These are phyloP conservation scores for Allantophomopsis lycopodina DNA, from an alignment of 2,329 filamentous ascomycete species.

Conservation along the genomic window DNA sequence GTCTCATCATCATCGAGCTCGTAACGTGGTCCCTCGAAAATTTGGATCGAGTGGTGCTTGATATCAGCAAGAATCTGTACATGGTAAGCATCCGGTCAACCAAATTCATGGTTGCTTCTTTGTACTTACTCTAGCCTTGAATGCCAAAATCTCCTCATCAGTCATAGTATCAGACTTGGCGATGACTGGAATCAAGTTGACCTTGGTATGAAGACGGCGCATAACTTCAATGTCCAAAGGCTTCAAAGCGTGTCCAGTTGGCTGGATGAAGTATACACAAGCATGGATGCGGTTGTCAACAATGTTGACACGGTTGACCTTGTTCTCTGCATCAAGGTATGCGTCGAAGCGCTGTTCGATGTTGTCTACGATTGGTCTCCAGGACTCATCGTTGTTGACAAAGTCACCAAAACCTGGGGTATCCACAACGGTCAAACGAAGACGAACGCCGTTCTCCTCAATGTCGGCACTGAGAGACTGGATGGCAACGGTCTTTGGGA, in stretches of 20 bases:
- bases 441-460: conserved; percentile 94
- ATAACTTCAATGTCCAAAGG: conserved; percentile 98
- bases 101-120: not conserved
- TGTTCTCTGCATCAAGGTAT: conserved; percentile 98
- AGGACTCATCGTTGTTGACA: conserved; percentile 99
- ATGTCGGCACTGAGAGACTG: conserved; percentile 94
- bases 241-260: conserved; percentile 96
- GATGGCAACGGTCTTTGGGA: conserved; percentile 93
- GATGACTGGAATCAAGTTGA: conserved; percentile 98
- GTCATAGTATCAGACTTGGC: conserved; percentile 97
- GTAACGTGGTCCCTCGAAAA: conserved; percentile 96
- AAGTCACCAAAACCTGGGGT: conserved; percentile 98
- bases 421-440: conserved; percentile 92
- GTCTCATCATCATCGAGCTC: conserved; percentile 99
- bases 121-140: conserved; percentile 83
- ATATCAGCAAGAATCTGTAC: conserved; percentile 91
- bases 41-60: conserved; percentile 92
- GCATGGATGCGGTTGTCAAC: conserved; percentile 98
- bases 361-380: conserved; percentile 98
- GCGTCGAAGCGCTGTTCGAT: conserved; percentile 98
- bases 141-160: conserved; percentile 85
- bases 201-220: conserved; percentile 98
- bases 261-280: conserved; percentile 99
- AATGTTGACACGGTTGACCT: conserved; percentile 99
- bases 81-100: conserved; percentile 5